Conservation (phyloP, 805 yeast species). For the Yarrowia sp. region DNA sequence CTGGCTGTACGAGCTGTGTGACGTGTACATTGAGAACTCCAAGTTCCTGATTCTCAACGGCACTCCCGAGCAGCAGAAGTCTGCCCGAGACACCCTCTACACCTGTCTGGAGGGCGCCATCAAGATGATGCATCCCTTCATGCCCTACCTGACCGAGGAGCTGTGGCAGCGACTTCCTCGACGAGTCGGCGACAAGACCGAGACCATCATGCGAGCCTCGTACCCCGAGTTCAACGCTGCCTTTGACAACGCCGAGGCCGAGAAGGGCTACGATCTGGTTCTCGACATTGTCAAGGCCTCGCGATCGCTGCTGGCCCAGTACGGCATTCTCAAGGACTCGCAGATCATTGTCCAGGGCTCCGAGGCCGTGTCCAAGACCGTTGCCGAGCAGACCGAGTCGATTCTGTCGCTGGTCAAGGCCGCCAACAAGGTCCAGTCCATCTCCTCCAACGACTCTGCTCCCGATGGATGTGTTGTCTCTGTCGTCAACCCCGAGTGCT, state of each 20-base stretch:
- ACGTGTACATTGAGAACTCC: constrained; percentile 97
- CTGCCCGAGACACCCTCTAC: constrained; percentile 94
- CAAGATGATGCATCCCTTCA: constrained; percentile 93
- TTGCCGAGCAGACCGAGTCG: constrained; percentile 77
- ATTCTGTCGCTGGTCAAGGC: constrained; percentile 92
- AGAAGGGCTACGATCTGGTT: constrained; percentile 79
- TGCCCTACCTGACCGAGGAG: constrained; percentile 97
- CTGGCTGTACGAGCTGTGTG: constrained; percentile 95
- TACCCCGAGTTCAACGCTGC: constrained; percentile 73
- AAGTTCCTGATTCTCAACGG: constrained; percentile 93
- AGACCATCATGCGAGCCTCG: constrained; percentile 76
- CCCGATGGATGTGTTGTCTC: constrained; percentile 92
- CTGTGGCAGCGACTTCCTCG: constrained; percentile 98
- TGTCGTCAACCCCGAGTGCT: constrained; percentile 79
- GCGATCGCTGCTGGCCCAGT: constrained; percentile 90
- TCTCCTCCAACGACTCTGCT: constrained; percentile 60
- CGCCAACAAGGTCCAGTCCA: constrained; percentile 72
- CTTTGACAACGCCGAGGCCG: constrained; percentile 70
- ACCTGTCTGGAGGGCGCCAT: constrained; percentile 91
- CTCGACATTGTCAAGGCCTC: constrained; percentile 88
- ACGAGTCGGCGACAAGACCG: constrained; percentile 71
- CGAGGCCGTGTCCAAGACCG: constrained; percentile 58
- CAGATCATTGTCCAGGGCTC: constrained; percentile 80
- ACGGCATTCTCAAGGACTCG: constrained; percentile 86
- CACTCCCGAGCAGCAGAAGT: constrained; percentile 76